Base-by-base conservation (phyloP, 371 early-diverging fungal species). In the Haplosporangium sp. region DNA sequence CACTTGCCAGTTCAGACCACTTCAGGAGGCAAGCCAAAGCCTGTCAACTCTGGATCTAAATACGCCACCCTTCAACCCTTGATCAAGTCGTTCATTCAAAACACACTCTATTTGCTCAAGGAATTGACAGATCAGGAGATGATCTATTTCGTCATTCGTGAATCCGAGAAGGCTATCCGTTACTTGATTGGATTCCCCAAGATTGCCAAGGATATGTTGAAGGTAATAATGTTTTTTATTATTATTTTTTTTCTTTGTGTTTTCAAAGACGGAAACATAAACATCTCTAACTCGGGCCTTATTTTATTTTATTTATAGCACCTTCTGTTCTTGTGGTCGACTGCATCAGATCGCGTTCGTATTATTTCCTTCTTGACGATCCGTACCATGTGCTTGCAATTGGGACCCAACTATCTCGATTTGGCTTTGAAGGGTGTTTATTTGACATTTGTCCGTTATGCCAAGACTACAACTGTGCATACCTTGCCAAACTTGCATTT, bases 151-250 rank as follows among this genome's bases (percentile, higher is more conserved):
- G 86, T 95, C 47, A 81, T 96, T 57, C 89, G 92, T 65, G 93
- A 96, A 82, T 89, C 94, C 4, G 94, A 95, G 84, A 88, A 90
- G 62, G 83, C 87, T 62, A 89, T 92, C 19, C 83, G 85, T 4
- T 96, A 95, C 74, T 91, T 94, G 83, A 92, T 89, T n/a, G 93
- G 94, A 65, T 94, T 94, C 84, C 92, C 92, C 35, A 93, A 92
- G 77, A 75, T 89, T 39, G 87, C 92, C 8, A 95, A 93, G 75
- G 93, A 93, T 38, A 93, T 92, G 39, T 83, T 96, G 68, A 94
- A 93, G 84, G 93, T 92, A 86, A 74, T 68, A 10, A 3, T 67
- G 66, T 60, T 81, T 61, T 76, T 69, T 37, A 48, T 1, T 45
- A 44, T 2, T 19, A n/a, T 40, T 40, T 53, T 8, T 27, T 34